Conservation (phyloP, 176 grass and related monocot species). For the Stipa capillata region DNA sequence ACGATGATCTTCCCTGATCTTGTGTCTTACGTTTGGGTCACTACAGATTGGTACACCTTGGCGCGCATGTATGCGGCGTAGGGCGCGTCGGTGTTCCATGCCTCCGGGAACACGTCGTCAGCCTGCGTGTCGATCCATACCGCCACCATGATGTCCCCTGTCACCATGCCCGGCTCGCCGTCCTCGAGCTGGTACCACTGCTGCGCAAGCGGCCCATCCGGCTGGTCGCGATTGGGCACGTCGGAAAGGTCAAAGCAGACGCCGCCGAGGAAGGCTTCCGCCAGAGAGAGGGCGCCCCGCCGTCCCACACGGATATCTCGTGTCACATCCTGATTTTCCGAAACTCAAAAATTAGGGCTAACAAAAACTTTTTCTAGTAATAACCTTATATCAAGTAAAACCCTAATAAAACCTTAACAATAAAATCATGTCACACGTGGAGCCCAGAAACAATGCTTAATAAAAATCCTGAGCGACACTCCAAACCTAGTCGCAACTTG, state of each 20-base stretch:
- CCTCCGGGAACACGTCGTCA: slow-evolving; percentile 70
- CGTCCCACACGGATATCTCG: slow-evolving; percentile 76
- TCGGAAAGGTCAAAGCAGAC: slow-evolving; percentile 92
- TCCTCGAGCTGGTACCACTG: slow-evolving; percentile 88
- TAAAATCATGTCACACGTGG: no score
- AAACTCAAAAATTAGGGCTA: no score
- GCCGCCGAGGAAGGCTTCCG: slow-evolving; percentile 55
- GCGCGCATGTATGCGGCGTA: slow-evolving; percentile 65
- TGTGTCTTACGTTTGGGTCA: no score
- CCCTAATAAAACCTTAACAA: no score
- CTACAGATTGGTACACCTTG: slow-evolving; percentile 92
- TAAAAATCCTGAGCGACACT: no score
- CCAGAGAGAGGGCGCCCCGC: slow-evolving; percentile 14
- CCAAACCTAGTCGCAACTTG: no score
- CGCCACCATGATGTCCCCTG: slow-evolving; percentile 73
- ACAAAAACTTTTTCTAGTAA: no score
- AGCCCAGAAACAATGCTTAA: no score
- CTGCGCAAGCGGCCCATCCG: slow-evolving; percentile 64
- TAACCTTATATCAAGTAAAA: no score
- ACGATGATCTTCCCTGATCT: no score
- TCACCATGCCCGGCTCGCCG: slow-evolving; percentile 33
- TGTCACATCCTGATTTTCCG: no score
- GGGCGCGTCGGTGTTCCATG: slow-evolving; percentile 64
- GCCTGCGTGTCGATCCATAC: slow-evolving; percentile 89
- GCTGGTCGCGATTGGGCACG: slow-evolving; percentile 60